phyloP scores from a whole-genome alignment of 2,329 filamentous ascomycete genomes.

The Claviceps maximensis region DNA sequence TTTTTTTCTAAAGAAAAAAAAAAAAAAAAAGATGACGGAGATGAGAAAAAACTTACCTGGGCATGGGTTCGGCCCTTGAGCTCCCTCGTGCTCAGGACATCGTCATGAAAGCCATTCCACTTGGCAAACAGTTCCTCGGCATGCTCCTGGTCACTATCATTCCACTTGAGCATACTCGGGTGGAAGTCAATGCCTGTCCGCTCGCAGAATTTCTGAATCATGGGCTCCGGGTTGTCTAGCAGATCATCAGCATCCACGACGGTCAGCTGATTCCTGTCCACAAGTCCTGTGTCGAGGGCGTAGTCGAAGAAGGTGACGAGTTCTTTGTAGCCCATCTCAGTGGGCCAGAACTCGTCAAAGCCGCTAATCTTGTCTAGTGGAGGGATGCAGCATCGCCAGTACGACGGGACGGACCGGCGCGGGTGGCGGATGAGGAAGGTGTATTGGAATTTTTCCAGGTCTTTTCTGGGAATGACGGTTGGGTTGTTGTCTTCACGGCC shows the following conservation, averaged over 20 bases:
- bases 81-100: constrained; percentile 72
- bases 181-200: constrained; percentile 66
- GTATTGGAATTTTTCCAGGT: constrained; percentile 72
- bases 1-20: too few species aligned
- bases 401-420: constrained; percentile 80
- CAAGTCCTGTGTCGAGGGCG: constrained; percentile 51
- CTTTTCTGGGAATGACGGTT: constrained; percentile 64
- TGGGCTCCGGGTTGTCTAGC: constrained; percentile 66
- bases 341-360: constrained; percentile 75
- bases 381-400: constrained; percentile 86
- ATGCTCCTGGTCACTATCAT: constrained; percentile 57
- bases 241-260: constrained; percentile 90
- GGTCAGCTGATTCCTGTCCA: constrained; percentile 65
- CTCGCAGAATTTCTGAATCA: constrained; percentile 68
- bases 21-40: too few species aligned
- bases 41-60: constrained; percentile 32
- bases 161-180: constrained; percentile 74
- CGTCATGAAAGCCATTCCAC: constrained; percentile 94
- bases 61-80: constrained; percentile 57
- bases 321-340: constrained; percentile 83
- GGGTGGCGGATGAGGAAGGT: constrained; percentile 95
- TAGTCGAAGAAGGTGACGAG: constrained; percentile 80
- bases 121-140: constrained; percentile 78
- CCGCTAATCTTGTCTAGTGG: constrained; percentile 72
- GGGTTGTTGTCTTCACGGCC: constrained; percentile 57